These are phyloP conservation scores for Trichoderma gracile DNA, from an alignment of 2,329 filamentous ascomycete genomes.

Conservation along the genomic window DNA sequence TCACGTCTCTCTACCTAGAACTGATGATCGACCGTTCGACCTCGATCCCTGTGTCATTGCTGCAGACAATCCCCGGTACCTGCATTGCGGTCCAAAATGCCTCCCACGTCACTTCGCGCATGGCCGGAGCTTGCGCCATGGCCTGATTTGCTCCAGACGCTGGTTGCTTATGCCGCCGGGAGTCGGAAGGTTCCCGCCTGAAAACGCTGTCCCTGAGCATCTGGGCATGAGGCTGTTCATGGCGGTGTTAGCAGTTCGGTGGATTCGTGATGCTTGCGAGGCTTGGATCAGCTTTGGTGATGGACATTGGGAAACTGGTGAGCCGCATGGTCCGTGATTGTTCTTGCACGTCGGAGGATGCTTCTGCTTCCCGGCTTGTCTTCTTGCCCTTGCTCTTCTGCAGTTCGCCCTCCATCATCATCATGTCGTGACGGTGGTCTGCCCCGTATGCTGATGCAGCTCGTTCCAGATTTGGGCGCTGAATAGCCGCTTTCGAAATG, in stretches of 20 bases:
- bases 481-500: conserved; percentile 18
- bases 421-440: conserved; percentile 2
- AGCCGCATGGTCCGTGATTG: neutral
- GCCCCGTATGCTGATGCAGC: conserved; percentile 22
- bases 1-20: neutral
- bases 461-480: conserved; percentile 18
- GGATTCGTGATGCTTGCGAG: neutral
- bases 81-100: conserved; percentile 25
- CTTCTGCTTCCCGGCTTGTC: neutral
- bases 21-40: conserved; percentile 4
- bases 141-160: conserved; percentile 9
- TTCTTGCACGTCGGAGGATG: neutral
- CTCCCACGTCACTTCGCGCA: conserved; percentile 22
- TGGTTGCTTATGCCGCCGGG: neutral
- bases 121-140: conserved; percentile 5
- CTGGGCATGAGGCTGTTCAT: neutral
- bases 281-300: neutral
- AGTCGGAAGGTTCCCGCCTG: neutral
- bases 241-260: conserved; percentile 2
- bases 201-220: neutral
- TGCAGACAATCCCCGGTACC: conserved; percentile 23
- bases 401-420: neutral
- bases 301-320: neutral
- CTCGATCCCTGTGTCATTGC: conserved; percentile 10
- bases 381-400: neutral